Evolutionary conservation across 192 early-diverging fungal genomes (phyloP).

Genomic region (Podila epicladia): DNA sequence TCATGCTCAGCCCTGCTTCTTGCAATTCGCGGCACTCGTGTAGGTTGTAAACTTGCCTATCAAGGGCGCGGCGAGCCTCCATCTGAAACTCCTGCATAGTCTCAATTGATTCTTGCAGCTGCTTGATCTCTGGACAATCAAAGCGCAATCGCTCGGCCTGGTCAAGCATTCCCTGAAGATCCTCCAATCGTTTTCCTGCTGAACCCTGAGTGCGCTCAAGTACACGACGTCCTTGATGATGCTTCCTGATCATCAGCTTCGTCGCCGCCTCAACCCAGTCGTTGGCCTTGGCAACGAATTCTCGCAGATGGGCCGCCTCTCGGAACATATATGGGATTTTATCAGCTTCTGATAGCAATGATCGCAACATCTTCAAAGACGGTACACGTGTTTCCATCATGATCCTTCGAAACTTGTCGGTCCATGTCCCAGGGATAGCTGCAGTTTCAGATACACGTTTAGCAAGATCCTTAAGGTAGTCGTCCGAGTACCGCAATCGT

Average conservation of each 20-base stretch:
- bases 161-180: conserved; percentile 42
- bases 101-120: conserved; percentile 49
- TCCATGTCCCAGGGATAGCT: conserved; percentile 46
- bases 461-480: conserved; percentile 43
- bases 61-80: conserved; percentile 38
- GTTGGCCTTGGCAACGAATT: conserved; percentile 49
- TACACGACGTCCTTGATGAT: conserved; percentile 43
- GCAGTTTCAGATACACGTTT: conserved; percentile 33
- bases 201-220: conserved; percentile 25
- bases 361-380: conserved; percentile 51
- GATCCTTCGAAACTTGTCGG: conserved; percentile 24
- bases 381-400: conserved; percentile 50
- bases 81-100: conserved; percentile 27
- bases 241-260: conserved; percentile 49
- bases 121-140: conserved; percentile 52
- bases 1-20: conserved; percentile 39
- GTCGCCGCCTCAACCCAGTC: conserved; percentile 60
- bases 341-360: conserved; percentile 52
- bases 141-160: conserved; percentile 43
- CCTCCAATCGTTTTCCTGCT: conserved; percentile 35
- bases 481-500: conserved; percentile 52
- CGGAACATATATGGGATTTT: conserved; percentile 49
- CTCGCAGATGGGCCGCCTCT: conserved; percentile 41
- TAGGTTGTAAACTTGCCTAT: conserved; percentile 29
- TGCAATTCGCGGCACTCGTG: conserved; percentile 47